These are phyloP conservation scores for Tolypocladium ovalisporum DNA, from an alignment of 2,329 filamentous ascomycete genomes.

Conservation along the genomic window DNA sequence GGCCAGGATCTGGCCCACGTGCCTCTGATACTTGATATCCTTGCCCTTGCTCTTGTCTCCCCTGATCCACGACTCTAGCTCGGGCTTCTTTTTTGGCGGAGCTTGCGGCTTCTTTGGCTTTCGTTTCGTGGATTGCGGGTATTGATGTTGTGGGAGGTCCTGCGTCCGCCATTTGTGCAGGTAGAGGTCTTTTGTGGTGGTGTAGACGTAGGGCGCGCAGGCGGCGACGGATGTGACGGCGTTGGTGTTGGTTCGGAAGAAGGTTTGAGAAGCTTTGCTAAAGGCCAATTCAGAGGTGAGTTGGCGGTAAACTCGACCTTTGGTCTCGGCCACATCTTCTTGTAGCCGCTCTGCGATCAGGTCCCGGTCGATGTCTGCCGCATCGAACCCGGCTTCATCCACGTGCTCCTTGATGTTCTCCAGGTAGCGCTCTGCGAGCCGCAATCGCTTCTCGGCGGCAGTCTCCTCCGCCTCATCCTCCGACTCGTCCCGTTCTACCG, in stretches of 20 bases:
- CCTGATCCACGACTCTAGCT: constrained; percentile 50
- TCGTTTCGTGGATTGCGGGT: constrained; percentile 44
- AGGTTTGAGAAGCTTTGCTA: constrained; percentile 51
- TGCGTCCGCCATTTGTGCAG: constrained; percentile 86
- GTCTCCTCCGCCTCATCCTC: constrained; percentile 81
- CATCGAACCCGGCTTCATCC: constrained; percentile 78
- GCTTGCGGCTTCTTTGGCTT: constrained; percentile 48
- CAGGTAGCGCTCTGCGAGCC: constrained; percentile 84
- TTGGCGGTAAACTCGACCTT: constrained; percentile 78
- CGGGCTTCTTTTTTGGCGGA: constrained; percentile 50
- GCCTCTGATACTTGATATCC: constrained; percentile 61
- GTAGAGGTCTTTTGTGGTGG: constrained; percentile 72
- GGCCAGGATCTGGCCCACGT: constrained; percentile 68
- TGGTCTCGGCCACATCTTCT: constrained; percentile 85
- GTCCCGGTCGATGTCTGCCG: constrained; percentile 85
- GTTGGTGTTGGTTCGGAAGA: constrained; percentile 70
- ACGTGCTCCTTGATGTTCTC: constrained; percentile 80
- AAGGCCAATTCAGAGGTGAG: constrained; percentile 67
- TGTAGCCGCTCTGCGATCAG: constrained; percentile 82
- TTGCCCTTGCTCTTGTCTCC: constrained; percentile 49
- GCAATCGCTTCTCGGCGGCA: constrained; percentile 73
- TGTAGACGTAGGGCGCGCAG: constrained; percentile 74
- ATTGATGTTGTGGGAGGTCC: constrained; percentile 49
- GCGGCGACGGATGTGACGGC: constrained; percentile 71
- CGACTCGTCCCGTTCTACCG: constrained; percentile 35